Conservation (phyloP, 352 stramenopile genomes). For the Aphanomyces astaci region DNA sequence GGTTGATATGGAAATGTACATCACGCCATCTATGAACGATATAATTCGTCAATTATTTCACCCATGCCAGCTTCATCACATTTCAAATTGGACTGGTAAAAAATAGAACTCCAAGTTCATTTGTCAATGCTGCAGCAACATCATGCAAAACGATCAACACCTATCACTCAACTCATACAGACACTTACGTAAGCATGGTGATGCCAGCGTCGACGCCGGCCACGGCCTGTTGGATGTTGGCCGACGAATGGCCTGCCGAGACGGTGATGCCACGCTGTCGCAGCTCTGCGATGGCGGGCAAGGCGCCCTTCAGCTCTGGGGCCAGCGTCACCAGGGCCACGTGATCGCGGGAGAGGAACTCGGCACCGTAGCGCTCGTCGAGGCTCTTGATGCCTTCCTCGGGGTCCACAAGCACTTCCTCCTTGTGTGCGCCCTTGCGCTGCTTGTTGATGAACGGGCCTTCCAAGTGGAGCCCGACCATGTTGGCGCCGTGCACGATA, state of each 20-base stretch:
- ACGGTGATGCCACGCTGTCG: slow-evolving; percentile 37
- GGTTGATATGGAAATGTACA: too few species aligned
- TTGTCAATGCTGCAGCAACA: too few species aligned
- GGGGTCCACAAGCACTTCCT: slow-evolving; percentile 40
- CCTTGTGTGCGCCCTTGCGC: slow-evolving; percentile 76
- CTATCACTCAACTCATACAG: background rate
- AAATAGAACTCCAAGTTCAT: too few species aligned
- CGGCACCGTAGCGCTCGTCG: slow-evolving; percentile 40
- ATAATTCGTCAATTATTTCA: too few species aligned
- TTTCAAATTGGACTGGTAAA: too few species aligned
- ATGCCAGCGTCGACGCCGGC: slow-evolving; percentile 55
- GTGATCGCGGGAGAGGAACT: slow-evolving; percentile 30
- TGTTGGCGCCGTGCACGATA: slow-evolving; percentile 39
- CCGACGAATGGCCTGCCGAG: slow-evolving; percentile 70
- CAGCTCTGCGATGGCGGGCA: slow-evolving; percentile 44
- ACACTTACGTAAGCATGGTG: slow-evolving; percentile 67
- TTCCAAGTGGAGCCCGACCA: slow-evolving; percentile 84
- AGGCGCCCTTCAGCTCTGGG: slow-evolving; percentile 68
- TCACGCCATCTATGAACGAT: too few species aligned
- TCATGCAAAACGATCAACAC: too few species aligned
- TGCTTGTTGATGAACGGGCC: slow-evolving; percentile 81
- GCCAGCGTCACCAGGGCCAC: slow-evolving; percentile 82
- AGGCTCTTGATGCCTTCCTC: slow-evolving; percentile 39
- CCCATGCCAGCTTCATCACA: too few species aligned
- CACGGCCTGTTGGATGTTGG: slow-evolving; percentile 58